Evolutionary conservation across 805 yeast genomes (phyloP).

Genomic region (Saccharomycopsis guyanensis): DNA sequence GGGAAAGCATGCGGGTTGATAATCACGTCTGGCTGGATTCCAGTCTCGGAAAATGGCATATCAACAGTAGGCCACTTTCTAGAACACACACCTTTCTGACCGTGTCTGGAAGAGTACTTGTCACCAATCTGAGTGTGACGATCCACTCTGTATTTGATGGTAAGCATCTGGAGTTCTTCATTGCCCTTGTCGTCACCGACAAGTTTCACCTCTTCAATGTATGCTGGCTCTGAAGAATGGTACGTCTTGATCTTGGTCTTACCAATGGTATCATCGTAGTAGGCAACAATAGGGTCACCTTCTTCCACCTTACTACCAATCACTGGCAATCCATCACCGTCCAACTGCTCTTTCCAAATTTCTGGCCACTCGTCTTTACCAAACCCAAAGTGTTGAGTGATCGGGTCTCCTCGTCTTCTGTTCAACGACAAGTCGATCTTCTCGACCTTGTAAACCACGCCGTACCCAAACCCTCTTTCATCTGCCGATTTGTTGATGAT

Average conservation of each 20-base stretch:
- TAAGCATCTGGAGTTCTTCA: slow-evolving; percentile 72
- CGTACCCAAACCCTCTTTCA: slow-evolving; percentile 97
- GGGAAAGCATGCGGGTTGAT: slow-evolving; percentile 99
- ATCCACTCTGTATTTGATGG: slow-evolving; percentile 84
- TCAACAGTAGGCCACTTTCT: slow-evolving; percentile 96
- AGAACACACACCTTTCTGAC: slow-evolving; percentile 97
- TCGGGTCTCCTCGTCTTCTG: slow-evolving; percentile 88
- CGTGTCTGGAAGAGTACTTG: slow-evolving; percentile 95
- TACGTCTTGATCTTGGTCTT: slow-evolving; percentile 88
- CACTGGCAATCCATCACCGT: slow-evolving; percentile 86
- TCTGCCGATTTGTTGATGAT: slow-evolving; percentile 94
- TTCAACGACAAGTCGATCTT: slow-evolving; percentile 72
- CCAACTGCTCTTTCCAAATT: slow-evolving; percentile 81
- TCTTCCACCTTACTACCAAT: slow-evolving; percentile 84
- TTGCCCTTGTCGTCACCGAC: slow-evolving; percentile 73
- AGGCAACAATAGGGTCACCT: slow-evolving; percentile 95
- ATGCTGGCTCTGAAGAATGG: slow-evolving; percentile 91
- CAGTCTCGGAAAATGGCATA: slow-evolving; percentile 94
- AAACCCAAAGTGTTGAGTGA: slow-evolving; percentile 89
- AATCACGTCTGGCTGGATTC: slow-evolving; percentile 95
- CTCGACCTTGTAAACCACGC: slow-evolving; percentile 93
- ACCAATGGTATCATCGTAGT: slow-evolving; percentile 82
- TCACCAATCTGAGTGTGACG: slow-evolving; percentile 95
- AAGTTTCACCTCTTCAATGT: slow-evolving; percentile 89
- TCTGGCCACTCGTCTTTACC: slow-evolving; percentile 92